These are phyloP conservation scores for Anthracocystis setariae DNA, from an alignment of 1,284 basidiomycete species.

Conservation along the genomic window DNA sequence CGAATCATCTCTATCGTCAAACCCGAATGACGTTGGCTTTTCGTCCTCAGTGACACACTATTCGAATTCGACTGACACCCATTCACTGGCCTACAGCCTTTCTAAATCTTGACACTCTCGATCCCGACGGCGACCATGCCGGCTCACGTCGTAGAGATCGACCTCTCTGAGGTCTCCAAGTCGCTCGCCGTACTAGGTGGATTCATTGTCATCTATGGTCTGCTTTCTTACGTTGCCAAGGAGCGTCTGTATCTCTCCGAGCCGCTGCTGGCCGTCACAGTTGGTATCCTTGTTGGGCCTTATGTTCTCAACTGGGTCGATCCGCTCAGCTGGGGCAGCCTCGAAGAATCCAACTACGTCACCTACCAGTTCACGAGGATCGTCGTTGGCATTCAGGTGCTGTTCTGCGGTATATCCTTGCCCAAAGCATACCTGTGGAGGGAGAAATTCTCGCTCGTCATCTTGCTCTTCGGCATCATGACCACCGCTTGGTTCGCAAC, in stretches of 20 bases:
- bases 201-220: slow-evolving; percentile 66
- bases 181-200: slow-evolving; percentile 61
- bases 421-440: slow-evolving; percentile 66
- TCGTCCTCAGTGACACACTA: slow-evolving; percentile 24
- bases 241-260: slow-evolving; percentile 65
- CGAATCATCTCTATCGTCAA: slow-evolving; percentile 22
- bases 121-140: slow-evolving; percentile 20
- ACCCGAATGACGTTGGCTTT: slow-evolving; percentile 40
- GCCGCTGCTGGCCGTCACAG: slow-evolving; percentile 61
- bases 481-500: slow-evolving; percentile 69
- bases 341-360: slow-evolving; percentile 57
- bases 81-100: too few species aligned
- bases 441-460: slow-evolving; percentile 62
- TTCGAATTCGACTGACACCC: slow-evolving; percentile 19
- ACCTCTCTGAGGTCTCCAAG: slow-evolving; percentile 61
- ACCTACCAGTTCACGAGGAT: slow-evolving; percentile 69
- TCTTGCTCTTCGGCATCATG: slow-evolving; percentile 68
- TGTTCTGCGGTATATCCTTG: slow-evolving; percentile 69
- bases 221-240: slow-evolving; percentile 62
- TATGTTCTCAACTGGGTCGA: slow-evolving; percentile 65
- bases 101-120: too few species aligned
- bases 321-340: slow-evolving; percentile 55
- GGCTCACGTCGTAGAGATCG: slow-evolving; percentile 52
- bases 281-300: slow-evolving; percentile 64
- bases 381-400: slow-evolving; percentile 66